A percentile compares a stretch with the other conserved stretches of the same genome.
Evolutionary conservation across 1,284 basidiomycete genomes (phyloP).

Genomic region (Ceratobasidium sp.): DNA sequence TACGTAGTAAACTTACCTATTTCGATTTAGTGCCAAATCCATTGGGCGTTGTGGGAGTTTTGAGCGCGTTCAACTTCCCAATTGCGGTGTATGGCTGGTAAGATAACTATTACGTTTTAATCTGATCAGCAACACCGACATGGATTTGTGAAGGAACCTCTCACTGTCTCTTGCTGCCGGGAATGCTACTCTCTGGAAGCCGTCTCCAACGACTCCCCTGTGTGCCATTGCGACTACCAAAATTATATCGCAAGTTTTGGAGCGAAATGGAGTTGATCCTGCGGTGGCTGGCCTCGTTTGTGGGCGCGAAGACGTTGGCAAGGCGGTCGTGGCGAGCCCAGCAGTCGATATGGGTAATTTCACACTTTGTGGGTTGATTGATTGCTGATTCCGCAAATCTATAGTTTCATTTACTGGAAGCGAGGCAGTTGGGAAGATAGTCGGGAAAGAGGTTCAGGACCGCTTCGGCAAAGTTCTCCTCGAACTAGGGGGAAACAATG

Average conservation of each 20-base stretch:
- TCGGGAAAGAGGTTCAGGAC: conserved; percentile 80
- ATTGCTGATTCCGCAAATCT: conserved; percentile 29
- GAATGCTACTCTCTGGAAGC: conserved; percentile 95
- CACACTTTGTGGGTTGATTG: background rate
- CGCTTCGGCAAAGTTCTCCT: conserved; percentile 85
- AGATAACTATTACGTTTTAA: conserved; percentile 41
- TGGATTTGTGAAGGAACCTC: conserved; percentile 72
- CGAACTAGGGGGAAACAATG: conserved; percentile 96
- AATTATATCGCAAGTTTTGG: conserved; percentile 80
- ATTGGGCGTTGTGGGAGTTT: conserved; percentile 87
- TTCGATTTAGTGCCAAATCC: conserved; percentile 80
- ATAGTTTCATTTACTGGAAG: conserved; percentile 93
- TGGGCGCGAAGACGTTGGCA: conserved; percentile 82
- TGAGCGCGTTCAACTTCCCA: conserved; percentile 93
- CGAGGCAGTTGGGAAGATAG: conserved; percentile 82
- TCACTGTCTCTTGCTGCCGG: conserved; percentile 87
- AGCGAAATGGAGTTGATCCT: conserved; percentile 80
- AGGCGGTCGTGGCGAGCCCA: conserved; percentile 73
- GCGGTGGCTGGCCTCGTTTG: conserved; percentile 83
- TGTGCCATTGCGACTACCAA: conserved; percentile 87
- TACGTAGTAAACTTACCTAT: background rate
- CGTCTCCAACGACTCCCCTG: conserved; percentile 85
- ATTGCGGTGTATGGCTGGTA: conserved; percentile 89
- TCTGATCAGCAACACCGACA: conserved; percentile 40
- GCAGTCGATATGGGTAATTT: conserved; percentile 74